Percentiles rank a stretch among this genome's conserved stretches.
These are phyloP conservation scores for Sporothrix variecibatus DNA, from an alignment of 2,329 filamentous ascomycete species.

Conservation along the genomic window DNA sequence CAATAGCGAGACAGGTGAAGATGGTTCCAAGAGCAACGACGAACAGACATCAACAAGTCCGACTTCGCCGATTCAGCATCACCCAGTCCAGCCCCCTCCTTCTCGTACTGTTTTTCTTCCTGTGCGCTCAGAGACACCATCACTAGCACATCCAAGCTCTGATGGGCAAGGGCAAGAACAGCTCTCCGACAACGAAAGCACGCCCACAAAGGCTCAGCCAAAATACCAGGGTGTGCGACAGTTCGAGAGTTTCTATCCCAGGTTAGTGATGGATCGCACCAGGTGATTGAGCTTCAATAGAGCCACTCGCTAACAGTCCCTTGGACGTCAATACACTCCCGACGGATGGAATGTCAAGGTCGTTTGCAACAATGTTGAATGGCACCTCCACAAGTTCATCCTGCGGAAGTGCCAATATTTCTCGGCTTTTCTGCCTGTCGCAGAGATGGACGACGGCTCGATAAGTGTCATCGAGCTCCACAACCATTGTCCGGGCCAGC, in stretches of 20 bases:
- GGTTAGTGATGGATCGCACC: background rate
- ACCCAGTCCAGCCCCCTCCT: background rate
- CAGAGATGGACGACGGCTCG: background rate
- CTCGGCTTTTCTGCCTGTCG: background rate
- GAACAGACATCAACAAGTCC: background rate
- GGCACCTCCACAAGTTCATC: constrained; percentile 27
- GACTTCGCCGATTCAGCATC: background rate
- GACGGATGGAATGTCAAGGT: constrained; percentile 26
- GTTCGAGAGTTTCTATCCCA: background rate
- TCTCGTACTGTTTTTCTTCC: background rate
- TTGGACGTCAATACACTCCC: background rate
- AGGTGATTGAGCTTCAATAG: background rate
- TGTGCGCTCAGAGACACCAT: background rate
- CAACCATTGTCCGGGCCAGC: constrained; percentile 29
- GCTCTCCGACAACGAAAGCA: background rate
- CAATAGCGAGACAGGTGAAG: no score
- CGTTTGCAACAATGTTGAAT: constrained; percentile 17
- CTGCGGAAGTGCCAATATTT: constrained; percentile 27
- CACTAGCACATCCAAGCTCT: background rate
- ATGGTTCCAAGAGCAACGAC: background rate
- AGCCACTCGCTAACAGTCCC: background rate
- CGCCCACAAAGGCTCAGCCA: background rate
- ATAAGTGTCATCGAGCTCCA: constrained; percentile 25
- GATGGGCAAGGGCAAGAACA: background rate
- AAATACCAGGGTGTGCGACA: background rate